phyloP scores from a whole-genome alignment of 306 rosid species.

The Sechiopsis laciniata region DNA sequence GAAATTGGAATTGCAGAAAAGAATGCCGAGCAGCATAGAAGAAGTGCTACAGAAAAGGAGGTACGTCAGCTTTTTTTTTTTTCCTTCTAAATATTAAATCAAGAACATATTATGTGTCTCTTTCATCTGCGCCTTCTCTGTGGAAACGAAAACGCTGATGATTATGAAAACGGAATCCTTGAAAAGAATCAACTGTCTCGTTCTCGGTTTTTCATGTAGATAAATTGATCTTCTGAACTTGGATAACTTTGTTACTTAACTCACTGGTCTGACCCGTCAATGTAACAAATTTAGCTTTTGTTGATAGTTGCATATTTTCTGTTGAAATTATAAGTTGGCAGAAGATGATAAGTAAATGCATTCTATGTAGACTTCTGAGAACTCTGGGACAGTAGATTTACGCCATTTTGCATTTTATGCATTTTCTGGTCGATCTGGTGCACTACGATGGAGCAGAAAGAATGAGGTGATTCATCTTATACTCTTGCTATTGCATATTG shows the following conservation, averaged over 20 bases:
- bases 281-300: constrained; percentile 1
- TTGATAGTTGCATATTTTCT: background rate
- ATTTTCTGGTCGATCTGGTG: constrained; percentile 85
- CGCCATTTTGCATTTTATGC: constrained; percentile 92
- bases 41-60: constrained; percentile 83
- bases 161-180: background rate
- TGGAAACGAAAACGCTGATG: background rate
- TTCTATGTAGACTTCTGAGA: constrained; percentile 56
- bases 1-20: constrained; percentile 73
- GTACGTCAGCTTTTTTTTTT: constrained; percentile 26
- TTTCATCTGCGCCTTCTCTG: no score
- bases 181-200: background rate
- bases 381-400: constrained; percentile 63
- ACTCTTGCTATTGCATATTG: background rate
- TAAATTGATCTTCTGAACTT: background rate
- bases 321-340: constrained; percentile 10
- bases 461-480: constrained; percentile 54
- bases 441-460: constrained; percentile 63
- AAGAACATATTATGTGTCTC: no score
- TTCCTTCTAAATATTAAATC: no score
- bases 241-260: background rate
- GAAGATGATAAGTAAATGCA: constrained; percentile 25
- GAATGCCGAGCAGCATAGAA: constrained; percentile 61
- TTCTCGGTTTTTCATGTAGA: background rate
- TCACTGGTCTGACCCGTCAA: background rate